Conservation (phyloP, 495 filamentous ascomycete genomes). For the Neurospora sp. region DNA sequence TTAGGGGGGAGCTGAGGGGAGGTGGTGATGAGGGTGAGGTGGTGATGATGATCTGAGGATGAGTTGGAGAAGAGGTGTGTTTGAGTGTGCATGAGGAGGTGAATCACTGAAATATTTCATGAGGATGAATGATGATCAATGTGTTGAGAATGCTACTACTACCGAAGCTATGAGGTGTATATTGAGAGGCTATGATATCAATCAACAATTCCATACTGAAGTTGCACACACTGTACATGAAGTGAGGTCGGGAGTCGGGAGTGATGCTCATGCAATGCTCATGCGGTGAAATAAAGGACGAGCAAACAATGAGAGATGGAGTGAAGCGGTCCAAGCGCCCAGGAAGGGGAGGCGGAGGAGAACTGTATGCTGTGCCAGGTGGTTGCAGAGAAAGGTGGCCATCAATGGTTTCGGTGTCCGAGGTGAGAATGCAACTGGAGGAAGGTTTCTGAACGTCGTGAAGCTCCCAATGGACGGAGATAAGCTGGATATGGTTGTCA, state of each 20-base stretch:
- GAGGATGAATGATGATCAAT: background rate
- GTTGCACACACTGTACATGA: background rate
- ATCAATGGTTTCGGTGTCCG: background rate
- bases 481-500: background rate
- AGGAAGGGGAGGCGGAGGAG: background rate
- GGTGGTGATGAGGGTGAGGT: background rate
- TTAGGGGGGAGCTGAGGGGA: background rate
- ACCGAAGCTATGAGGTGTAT: background rate
- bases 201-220: background rate
- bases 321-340: background rate
- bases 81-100: background rate
- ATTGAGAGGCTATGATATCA: background rate
- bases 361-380: background rate
- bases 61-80: too few species aligned
- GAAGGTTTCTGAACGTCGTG: background rate
- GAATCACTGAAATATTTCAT: background rate
- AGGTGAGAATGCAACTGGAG: accelerated
- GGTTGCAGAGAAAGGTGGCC: background rate
- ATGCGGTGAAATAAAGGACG: background rate
- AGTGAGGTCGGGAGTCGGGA: background rate
- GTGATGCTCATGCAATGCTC: background rate
- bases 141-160: background rate
- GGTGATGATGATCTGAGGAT: background rate
- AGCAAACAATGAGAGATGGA: background rate
- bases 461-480: background rate